Conservation (phyloP, 192 early-diverging fungal species). For the Geranomyces variabilis region DNA sequence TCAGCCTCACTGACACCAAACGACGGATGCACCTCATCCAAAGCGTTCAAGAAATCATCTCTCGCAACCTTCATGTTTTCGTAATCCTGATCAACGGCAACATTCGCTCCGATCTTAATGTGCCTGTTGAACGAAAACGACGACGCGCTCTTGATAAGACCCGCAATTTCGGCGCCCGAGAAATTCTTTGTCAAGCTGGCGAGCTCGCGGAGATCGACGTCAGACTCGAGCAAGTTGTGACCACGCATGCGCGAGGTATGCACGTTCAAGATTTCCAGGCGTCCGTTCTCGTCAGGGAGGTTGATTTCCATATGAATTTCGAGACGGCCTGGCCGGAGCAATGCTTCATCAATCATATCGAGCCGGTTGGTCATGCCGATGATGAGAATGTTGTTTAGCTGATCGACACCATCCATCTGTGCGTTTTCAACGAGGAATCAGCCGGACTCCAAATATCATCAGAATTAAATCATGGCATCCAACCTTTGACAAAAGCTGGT, state of each 20-base stretch:
- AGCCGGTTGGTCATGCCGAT: conserved; percentile 99
- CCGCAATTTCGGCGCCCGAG: conserved; percentile 94
- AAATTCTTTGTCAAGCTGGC: conserved; percentile 93
- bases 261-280: conserved; percentile 94
- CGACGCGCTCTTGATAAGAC: conserved; percentile 85
- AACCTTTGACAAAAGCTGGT: conserved; percentile 92
- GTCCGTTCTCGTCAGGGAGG: conserved; percentile 89
- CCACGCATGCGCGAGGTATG: conserved; percentile 85
- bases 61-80: conserved; percentile 85
- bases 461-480: no score
- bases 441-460: not conserved
- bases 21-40: conserved; percentile 91
- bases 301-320: conserved; percentile 98
- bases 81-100: conserved; percentile 79
- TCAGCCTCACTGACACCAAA: conserved; percentile 95
- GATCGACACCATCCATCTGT: conserved; percentile 97
- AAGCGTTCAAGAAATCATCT: conserved; percentile 84
- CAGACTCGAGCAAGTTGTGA: conserved; percentile 75
- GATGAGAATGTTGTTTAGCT: conserved; percentile 96
- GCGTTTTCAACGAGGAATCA: not conserved
- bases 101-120: conserved; percentile 85
- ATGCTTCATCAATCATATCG: conserved; percentile 98
- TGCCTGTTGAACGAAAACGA: conserved; percentile 97
- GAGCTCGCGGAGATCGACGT: conserved; percentile 84
- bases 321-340: conserved; percentile 91